Percentiles rank a stretch among this genome's conserved stretches.
Evolutionary conservation across 2,329 filamentous ascomycete species (phyloP).

Genomic region (Ambrosiella xylebori): DNA sequence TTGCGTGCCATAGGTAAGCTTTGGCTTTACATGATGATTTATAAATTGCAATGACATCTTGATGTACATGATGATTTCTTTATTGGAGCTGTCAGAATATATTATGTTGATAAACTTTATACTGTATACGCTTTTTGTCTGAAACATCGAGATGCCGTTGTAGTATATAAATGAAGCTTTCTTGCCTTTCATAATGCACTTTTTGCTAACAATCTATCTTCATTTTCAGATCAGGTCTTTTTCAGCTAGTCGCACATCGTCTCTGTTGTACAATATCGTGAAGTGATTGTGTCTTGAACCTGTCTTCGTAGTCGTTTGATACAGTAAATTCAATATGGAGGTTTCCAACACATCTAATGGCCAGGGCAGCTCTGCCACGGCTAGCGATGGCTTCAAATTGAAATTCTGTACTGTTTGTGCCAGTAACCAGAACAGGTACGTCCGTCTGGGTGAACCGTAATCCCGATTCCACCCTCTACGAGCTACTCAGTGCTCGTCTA

Average conservation of each 20-base stretch:
- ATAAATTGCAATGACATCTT: conserved; percentile 12
- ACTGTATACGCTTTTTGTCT: conserved; percentile 37
- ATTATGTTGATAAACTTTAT: conserved; percentile 43
- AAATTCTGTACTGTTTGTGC: conserved; percentile 98
- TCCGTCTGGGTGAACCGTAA: conserved; percentile 8
- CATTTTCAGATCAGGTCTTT: conserved; percentile 1
- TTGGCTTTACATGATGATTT: background rate
- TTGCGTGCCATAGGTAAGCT: conserved; percentile 1
- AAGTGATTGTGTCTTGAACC: conserved; percentile 9
- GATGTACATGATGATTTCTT: conserved; percentile 28
- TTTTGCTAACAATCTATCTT: conserved; percentile 1
- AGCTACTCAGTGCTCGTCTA: conserved; percentile 16
- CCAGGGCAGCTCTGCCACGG: conserved; percentile 19
- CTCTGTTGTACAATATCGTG: background rate
- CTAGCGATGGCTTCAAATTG: conserved; percentile 53
- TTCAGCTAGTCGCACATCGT: conserved; percentile 1
- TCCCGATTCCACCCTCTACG: background rate
- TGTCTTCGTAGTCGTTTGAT: conserved; percentile 1
- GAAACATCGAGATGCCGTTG: conserved; percentile 15
- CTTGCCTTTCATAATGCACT: conserved; percentile 13
- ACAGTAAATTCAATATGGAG: background rate
- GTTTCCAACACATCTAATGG: background rate
- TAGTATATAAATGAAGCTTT: background rate
- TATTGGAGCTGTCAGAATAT: conserved; percentile 65
- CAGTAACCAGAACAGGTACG: conserved; percentile 87